Evolutionary conservation across 2,329 filamentous ascomycete species (phyloP).

Genomic region (Hypoxylon sp.): DNA sequence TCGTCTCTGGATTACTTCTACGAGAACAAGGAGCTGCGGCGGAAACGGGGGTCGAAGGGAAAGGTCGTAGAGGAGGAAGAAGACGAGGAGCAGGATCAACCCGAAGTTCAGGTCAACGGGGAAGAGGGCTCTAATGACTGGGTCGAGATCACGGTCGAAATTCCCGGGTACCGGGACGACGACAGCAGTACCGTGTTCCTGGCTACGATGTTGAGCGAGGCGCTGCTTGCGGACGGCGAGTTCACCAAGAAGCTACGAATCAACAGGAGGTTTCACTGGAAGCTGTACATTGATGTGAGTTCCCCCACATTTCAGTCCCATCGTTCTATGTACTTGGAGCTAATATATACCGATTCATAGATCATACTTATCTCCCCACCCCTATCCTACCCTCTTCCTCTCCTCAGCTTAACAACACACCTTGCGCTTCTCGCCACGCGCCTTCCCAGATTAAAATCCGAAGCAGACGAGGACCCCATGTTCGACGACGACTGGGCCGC

Average conservation of each 20-base stretch:
- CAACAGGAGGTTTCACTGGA: slow-evolving; percentile 95
- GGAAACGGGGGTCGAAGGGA: slow-evolving; percentile 48
- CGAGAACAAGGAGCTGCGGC: slow-evolving; percentile 47
- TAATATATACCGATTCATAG: slow-evolving; percentile 61
- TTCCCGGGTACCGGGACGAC: slow-evolving; percentile 91
- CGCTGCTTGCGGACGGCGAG: slow-evolving; percentile 79
- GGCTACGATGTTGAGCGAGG: slow-evolving; percentile 89
- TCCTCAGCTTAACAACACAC: slow-evolving; percentile 93
- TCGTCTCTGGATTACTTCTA: slow-evolving; percentile 49
- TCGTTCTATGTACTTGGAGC: slow-evolving; percentile 14
- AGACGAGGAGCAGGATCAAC: slow-evolving; percentile 45
- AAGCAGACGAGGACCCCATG: slow-evolving; percentile 94
- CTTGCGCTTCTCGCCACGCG: slow-evolving; percentile 91
- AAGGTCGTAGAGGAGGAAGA: slow-evolving; percentile 45
- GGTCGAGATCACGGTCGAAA: slow-evolving; percentile 92
- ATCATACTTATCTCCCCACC: slow-evolving; percentile 94
- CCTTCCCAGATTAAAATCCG: slow-evolving; percentile 86
- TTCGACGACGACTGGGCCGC: slow-evolving; percentile 99
- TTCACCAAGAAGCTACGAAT: slow-evolving; percentile 84
- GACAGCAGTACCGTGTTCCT: slow-evolving; percentile 91
- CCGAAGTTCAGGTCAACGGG: slow-evolving; percentile 37
- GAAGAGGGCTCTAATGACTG: slow-evolving; percentile 73
- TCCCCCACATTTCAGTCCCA: neutral
- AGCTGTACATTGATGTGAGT: slow-evolving; percentile 92
- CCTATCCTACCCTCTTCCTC: slow-evolving; percentile 90